Evolutionary conservation across 305 asterid genomes (phyloP), one percentile per base, ranked within the genome.

Genomic region (Fraxinus greggii): DNA sequence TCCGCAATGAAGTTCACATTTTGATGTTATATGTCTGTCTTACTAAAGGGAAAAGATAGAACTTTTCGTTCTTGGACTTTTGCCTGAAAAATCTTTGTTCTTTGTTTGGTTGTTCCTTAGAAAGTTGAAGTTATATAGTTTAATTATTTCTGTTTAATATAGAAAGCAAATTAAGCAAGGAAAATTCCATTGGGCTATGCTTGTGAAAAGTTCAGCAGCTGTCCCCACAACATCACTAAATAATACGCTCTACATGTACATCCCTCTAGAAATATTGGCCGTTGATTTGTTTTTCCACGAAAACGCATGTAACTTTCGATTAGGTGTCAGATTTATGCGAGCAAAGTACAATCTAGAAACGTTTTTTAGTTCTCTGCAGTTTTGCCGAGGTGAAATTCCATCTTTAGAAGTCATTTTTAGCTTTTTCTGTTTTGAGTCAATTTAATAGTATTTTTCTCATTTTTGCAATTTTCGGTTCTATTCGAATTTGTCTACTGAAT

Each of bases 11-110:
- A 61, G 5, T 61, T 24, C 72, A 61, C 72, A 61, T 61, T 61
- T 61, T 61, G 72, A 61, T 61, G 72, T 61, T 61, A 23, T 61
- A 61, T 61, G 72, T 61, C 28, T n/a, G 26, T 56, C 65, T 54
- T 54, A 1, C 1, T 5, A 56, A 56, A 56, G 65, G 19, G 65
- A 56, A 56, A 36, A 54, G 69, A 29, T 70, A 63, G 79, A 83
- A 76, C 88, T 85, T 89, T 91, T 84, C 67, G 77, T 82, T 74
- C 35, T 89, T 90, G 92, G 87, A 86, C 82, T 89, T 67, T 88
- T 85, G 83, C 86, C 72, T 78, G 76, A 80, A 88, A 80, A 84
- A 86, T 79, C 79, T 42, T 15, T 2, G 54, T 12, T 38, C 15
- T 38, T 8, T 38, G 9, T 2, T 38, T 9, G 48, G 48, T 38